Conservation (phyloP, 306 rosid species). For the Pachyrhizus erosus region DNA sequence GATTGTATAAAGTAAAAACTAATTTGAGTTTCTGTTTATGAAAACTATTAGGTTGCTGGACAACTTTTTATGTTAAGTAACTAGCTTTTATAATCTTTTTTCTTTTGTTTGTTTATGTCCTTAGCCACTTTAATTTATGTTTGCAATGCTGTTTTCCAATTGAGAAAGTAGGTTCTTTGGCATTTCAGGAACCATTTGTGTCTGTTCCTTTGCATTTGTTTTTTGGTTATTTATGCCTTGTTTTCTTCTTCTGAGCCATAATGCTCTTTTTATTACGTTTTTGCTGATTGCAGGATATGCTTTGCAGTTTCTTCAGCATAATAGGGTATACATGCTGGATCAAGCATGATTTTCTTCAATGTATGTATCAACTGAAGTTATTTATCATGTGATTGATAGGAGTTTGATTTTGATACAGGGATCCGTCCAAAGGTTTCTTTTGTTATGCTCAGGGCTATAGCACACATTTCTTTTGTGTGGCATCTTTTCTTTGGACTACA, state of each 20-base stretch:
- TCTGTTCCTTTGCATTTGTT: conserved; percentile 18
- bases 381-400: conserved; percentile 36
- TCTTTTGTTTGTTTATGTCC: background rate
- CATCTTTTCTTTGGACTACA: conserved; percentile 98
- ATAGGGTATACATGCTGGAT: conserved; percentile 69
- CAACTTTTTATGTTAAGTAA: conserved; percentile 1
- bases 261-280: conserved; percentile 45
- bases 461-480: conserved; percentile 96
- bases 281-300: conserved; percentile 82
- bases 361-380: conserved; percentile 39
- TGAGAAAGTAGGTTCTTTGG: conserved; percentile 26
- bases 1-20: background rate
- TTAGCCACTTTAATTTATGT: conserved; percentile 4
- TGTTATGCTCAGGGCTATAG: conserved; percentile 92
- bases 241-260: conserved; percentile 31
- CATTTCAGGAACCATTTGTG: conserved; percentile 13
- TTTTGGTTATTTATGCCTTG: background rate
- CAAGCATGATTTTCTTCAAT: conserved; percentile 24
- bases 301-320: conserved; percentile 98
- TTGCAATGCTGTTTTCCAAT: conserved; percentile 19
- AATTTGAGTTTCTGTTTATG: conserved; percentile 11
- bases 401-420: conserved; percentile 63
- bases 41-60: conserved; percentile 13
- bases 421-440: conserved; percentile 86
- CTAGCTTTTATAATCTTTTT: conserved; percentile 2